Evolutionary conservation across 192 early-diverging fungal species (phyloP).

Genomic region (Linnemannia elongata): DNA sequence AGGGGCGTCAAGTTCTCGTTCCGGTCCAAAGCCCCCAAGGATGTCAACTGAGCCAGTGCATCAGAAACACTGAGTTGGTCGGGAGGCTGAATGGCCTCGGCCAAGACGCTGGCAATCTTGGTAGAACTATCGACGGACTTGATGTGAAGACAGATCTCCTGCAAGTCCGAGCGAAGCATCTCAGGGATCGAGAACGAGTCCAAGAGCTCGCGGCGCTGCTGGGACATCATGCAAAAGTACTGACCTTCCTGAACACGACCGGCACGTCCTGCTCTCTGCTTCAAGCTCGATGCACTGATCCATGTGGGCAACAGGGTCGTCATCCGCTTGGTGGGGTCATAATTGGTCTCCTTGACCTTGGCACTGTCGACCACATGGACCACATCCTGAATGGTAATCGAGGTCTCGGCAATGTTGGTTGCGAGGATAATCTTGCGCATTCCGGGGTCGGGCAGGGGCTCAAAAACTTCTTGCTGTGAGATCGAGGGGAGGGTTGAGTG

Average conservation of each 20-base stretch:
- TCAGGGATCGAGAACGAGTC: slow-evolving; percentile 69
- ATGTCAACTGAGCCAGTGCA: slow-evolving; percentile 54
- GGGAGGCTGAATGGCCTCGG: slow-evolving; percentile 61
- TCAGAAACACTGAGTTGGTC: slow-evolving; percentile 57
- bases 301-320: slow-evolving; percentile 58
- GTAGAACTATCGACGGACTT: slow-evolving; percentile 62
- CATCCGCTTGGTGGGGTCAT: slow-evolving; percentile 60
- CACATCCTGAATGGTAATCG: slow-evolving; percentile 81
- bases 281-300: slow-evolving; percentile 70
- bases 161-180: slow-evolving; percentile 65
- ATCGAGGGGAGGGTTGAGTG: slow-evolving; percentile 72
- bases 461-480: slow-evolving; percentile 76
- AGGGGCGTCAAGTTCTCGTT: slow-evolving; percentile 72
- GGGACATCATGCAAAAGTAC: slow-evolving; percentile 67
- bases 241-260: slow-evolving; percentile 71
- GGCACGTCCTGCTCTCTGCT: slow-evolving; percentile 72
- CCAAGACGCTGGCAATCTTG: slow-evolving; percentile 56
- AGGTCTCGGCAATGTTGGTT: slow-evolving; percentile 84
- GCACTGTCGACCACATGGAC: slow-evolving; percentile 79
- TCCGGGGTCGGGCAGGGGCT: slow-evolving; percentile 55
- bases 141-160: slow-evolving; percentile 66
- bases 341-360: slow-evolving; percentile 73
- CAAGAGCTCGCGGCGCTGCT: slow-evolving; percentile 54
- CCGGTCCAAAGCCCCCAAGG: slow-evolving; percentile 56
- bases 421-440: slow-evolving; percentile 75